Evolutionary conservation across 306 rosid genomes (phyloP).

Genomic region (Spatholobus suberectus): DNA sequence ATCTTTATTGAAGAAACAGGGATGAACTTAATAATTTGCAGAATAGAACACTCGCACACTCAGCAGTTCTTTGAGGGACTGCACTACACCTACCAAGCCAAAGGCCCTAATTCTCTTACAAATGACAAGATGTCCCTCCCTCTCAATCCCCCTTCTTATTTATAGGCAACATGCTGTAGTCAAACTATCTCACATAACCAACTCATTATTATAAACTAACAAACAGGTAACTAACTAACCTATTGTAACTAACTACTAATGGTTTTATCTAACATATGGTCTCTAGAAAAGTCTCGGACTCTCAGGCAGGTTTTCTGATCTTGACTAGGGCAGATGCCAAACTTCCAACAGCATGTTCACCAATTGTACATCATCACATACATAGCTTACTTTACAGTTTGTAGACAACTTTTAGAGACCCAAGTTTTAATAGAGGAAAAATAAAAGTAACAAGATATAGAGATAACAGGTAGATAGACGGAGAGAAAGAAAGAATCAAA

Average conservation of each 20-base stretch:
- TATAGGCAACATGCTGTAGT: neutral
- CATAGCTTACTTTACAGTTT: neutral
- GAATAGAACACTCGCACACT: neutral
- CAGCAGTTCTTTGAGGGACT: neutral
- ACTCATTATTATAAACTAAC: neutral
- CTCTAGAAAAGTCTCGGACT: neutral
- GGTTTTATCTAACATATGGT: neutral
- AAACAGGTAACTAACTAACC: neutral
- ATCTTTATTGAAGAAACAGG: neutral
- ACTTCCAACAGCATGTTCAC: neutral
- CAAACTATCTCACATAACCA: neutral
- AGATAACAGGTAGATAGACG: neutral
- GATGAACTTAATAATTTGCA: neutral
- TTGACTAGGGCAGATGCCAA: neutral
- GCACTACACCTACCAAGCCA: neutral
- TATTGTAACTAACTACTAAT: no score
- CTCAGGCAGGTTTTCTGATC: neutral
- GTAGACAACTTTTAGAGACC: neutral
- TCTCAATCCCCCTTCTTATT: neutral
- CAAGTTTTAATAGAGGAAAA: neutral
- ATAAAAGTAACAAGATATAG: neutral
- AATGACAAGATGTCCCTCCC: neutral
- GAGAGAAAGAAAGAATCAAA: neutral
- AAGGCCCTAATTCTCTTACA: neutral
- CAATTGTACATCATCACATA: slow-evolving; percentile 8